Evolutionary conservation across 2,329 filamentous ascomycete species (phyloP).

Genomic region (Cercospora citrullina): DNA sequence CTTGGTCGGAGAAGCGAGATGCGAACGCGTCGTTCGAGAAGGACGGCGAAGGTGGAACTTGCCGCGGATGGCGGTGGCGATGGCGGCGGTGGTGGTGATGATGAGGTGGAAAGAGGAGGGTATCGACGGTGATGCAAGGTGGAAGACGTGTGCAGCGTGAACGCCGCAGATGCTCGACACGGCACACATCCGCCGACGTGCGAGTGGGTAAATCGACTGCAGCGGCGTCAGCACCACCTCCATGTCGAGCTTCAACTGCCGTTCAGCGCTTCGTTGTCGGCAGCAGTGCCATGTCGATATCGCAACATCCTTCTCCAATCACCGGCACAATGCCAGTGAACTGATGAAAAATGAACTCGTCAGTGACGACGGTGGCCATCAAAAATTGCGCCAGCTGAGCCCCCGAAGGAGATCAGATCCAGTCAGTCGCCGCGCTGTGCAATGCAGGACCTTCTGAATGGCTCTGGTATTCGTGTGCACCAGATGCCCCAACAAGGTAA

Average conservation of each 20-base stretch:
- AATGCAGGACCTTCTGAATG: constrained; percentile 13
- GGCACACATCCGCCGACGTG: no score
- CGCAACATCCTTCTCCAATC: constrained; percentile 7
- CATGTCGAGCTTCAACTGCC: neutral
- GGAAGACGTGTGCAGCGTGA: no score
- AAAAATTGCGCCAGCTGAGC: constrained; percentile 12
- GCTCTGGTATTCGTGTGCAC: constrained; percentile 6
- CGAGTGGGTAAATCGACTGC: no score
- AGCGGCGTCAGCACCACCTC: neutral
- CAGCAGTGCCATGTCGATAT: neutral
- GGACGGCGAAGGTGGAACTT: neutral
- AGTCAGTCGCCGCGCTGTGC: constrained; percentile 14
- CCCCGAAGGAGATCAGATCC: constrained; percentile 17
- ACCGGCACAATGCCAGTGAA: neutral
- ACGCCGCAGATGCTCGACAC: no score
- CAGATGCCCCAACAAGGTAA: constrained; percentile 5
- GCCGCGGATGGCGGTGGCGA: no score
- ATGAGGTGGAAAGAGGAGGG: neutral
- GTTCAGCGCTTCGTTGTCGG: no score
- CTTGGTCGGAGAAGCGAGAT: constrained; percentile 12
- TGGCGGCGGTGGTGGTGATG: neutral
- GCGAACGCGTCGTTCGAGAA: constrained; percentile 4
- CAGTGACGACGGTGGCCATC: neutral
- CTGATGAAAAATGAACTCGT: constrained; percentile 6
- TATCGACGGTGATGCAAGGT: no score